Evolutionary conservation across 2,329 filamentous ascomycete species (phyloP), one percentile per base, ranked within the genome.

Genomic region (Penicillium sp.): DNA sequence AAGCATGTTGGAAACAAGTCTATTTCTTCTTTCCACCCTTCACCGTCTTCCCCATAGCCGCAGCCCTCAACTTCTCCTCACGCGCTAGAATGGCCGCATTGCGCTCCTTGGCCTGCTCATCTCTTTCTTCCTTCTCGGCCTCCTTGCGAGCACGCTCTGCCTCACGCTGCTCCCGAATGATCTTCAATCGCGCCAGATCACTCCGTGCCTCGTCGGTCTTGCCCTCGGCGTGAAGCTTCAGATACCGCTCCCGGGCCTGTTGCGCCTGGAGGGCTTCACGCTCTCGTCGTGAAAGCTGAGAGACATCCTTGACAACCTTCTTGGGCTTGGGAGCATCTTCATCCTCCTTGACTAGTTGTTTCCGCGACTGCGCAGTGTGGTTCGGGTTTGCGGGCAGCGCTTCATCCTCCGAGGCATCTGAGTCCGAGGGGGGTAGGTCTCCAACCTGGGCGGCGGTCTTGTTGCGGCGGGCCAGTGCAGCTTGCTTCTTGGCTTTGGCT

Each of bases 201-300:
- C 90, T 88, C 73, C 91, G 89, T 48, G 93, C 93, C 82, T 97
- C 90, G 59, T 99, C 95, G 45, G 95, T 98, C 86, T 98, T 98
- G 69, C 93, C 93, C 71, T 92, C 90, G 56, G 92, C 90, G 70
- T 97, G 93, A 68, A 97, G 76, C 78, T 96, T 96, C 81, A 91
- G 85, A 72, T 96, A 97, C 65, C 87, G 84, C 80, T 96, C 93
- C 75, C 92, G 93, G 29, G 91, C 91, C 73, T 93, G 90, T 61
- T 89, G 88, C 1, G 93, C 93, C 78, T 96, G 90, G 33, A 95
- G 70, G 2, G 93, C 90, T 79, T 98, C 88, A 21, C 87, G 79
- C 79, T 90, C 88, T 29, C 86, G 82, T 49, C 88, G 81, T 37
- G 84, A 87, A 47, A 90, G 76, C 71, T 89, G 84, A 24, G 76